Base-by-base conservation (phyloP, 2,329 filamentous ascomycete species). In the Stagonosporopsis chrysanthemi region DNA sequence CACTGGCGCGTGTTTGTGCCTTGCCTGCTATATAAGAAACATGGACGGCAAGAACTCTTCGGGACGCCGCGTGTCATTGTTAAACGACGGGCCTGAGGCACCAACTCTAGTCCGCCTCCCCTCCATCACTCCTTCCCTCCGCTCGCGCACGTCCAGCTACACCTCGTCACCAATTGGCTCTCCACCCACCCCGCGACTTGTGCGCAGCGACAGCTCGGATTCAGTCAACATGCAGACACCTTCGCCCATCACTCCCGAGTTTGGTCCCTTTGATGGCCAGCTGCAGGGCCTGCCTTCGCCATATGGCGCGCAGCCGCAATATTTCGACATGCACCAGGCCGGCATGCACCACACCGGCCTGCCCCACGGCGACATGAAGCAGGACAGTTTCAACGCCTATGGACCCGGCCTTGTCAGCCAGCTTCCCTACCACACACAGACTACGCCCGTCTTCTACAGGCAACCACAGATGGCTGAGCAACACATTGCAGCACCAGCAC, bases 41-140 rank as follows among this genome's bases (percentile, higher is more conserved):
- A 82, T 82, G 80, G 80, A 82, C 79, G 80, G 79, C 75, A 81
- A 77, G 75, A 80, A 82, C 71, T 77, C 78, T 66, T 77, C 72
- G 63, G 80, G 80, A 72, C 78, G 79, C 69, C 79, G 76, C 69
- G 79, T 82, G 70, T 82, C 80, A 69, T 75, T 82, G 67, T 75
- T 82, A 72, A 82, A 81, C 77, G 79, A 81, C 71, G 76, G 74
- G 71, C 65, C 66, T 60, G 70, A 70, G 54, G 65, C 70, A 52
- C 67, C 71, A 47, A 62, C 66, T 36, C 61, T 69, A 55, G 60
- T 64, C 58, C 77, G 77, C 70, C 66, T 75, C 12, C 67, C 71
- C 41, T 76, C 75, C 41, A 68, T 74, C 31, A 65, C 72, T 54
- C 73, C 72, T 50, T 74, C 70, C 28, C 69, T 76, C 56, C 72